Evolutionary conservation across 441 rosid species (phyloP), one percentile per base, ranked within the genome.

Genomic region (Pelargonium fulgidum): DNA sequence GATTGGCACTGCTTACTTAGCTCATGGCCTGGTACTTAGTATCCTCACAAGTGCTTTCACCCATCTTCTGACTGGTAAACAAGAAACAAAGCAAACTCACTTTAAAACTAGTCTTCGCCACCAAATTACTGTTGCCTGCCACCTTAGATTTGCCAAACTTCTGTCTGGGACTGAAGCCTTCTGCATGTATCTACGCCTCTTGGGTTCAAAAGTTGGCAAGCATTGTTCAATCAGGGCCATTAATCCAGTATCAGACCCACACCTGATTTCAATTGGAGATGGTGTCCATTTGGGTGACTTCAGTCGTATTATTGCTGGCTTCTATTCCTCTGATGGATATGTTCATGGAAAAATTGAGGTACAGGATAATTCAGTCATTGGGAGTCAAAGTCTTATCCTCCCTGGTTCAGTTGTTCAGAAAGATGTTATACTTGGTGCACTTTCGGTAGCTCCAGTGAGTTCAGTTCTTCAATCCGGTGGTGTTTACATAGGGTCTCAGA

Each of bases 281-380:
- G 93, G 93, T 3, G 91, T 86, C 52, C 93, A 88, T 77, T 84
- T 88, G 19, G 93, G 91, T 59, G 93, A 88, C 77, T 86, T 86
- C 50, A 81, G 93, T 72, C 44, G 87, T 70, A 78, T 88, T 14
- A 74, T 88, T 70, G 29, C 86, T 0, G 82, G 87, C 50, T 83
- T 76, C 79, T 83, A 85, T 61, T 76, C 86, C 61, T 59, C 74
- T 1, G 58, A 13, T 8, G 91, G 93, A 42, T 78, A 81, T 44
- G 66, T 65, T 50, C 69, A 62, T n/a, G 75, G 74, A 64, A 80
- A 74, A 68, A 65, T 85, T 66, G 81, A 81, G 68, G 79, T 88
- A 65, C 81, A 84, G 56, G 82, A 84, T 36, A 88, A 85, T 66
- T 78, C 88, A n/a, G 89, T 88, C 5, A 77, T 85, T 52, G 93